Base-by-base conservation (phyloP, 2,329 filamentous ascomycete genomes). In the Aspergillus carbonarius region DNA sequence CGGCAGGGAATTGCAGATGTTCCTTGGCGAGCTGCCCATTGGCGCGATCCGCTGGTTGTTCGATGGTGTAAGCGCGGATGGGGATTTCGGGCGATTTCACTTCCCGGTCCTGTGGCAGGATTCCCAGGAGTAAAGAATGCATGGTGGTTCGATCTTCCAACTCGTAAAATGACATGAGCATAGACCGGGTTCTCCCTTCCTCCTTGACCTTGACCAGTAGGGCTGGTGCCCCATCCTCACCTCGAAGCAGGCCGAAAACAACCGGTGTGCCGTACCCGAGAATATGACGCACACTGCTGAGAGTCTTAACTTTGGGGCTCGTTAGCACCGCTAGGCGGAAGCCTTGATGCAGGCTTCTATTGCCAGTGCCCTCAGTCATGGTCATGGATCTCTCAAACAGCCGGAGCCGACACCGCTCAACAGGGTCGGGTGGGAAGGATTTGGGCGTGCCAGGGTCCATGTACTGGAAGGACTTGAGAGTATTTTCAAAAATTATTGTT, bases 281-380 rank as follows among this genome's bases (percentile, higher is more conserved):
- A 13, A 83, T 79, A 70, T 95, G 90, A 59, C 87, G 88, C 53
- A 95, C 83, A 44, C 87, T 89, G 70, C 89, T 92, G 35, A 96
- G 78, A 1, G 89, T 90, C 71, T 93, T 91, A 53, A 87, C 90
- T 60, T 84, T 87, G 2, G 91, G 85, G 8, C 89, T 89, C 0
- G 92, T 96, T 34, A 93, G 85, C 15, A 96, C 83, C 8, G 89
- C 85, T 48, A 96, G 78, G 20, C 93, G 86, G 76, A 89, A 95
- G 0, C 93, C 92, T 42, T 88, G 84, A 72, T 96, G 92, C 68
- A 88, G 84, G 56, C 80, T 86, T 44, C 91, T 86, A 49, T 83
- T 84, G 1, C 91, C 91, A 0, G 86, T 88, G 1, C 90, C 90
- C 60, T 91, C 89, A 42, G 82, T 86, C 64, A 91, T 85, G 54